Conservation (phyloP, 495 filamentous ascomycete genomes). For the Talaromyces liani region DNA sequence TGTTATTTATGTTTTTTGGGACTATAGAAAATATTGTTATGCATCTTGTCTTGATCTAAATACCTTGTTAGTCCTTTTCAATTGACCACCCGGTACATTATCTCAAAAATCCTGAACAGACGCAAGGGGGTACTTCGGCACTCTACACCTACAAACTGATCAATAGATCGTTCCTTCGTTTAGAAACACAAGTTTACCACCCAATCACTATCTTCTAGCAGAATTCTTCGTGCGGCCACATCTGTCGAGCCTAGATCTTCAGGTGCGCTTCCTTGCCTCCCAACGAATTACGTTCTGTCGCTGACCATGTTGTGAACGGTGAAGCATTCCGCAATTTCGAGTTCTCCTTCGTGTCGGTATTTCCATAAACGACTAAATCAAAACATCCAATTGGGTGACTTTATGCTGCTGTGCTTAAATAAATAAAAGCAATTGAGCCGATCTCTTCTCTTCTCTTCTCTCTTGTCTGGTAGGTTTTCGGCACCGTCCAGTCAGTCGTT, state of each 20-base stretch:
- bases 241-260: neutral
- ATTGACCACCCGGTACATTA: neutral
- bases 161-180: neutral
- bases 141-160: neutral
- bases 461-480: constrained; percentile 1
- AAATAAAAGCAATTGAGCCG: neutral
- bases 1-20: neutral
- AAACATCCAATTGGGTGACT: neutral
- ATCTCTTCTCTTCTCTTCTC: neutral
- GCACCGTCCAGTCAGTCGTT: constrained; percentile 3
- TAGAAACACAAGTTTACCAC: neutral
- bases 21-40: neutral
- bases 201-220: neutral
- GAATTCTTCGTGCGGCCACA: neutral
- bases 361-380: neutral
- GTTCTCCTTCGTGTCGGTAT: constrained; percentile 1
- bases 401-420: neutral
- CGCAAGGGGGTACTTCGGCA: neutral
- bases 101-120: neutral
- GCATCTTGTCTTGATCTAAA: neutral
- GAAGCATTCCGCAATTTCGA: constrained; percentile 2
- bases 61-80: constrained; percentile 9
- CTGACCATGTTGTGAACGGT: neutral
- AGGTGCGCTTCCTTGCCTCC: neutral
- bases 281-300: neutral